These are phyloP conservation scores for Solanum chmielewskii DNA, from an alignment of 257 asterid genomes.

Conservation along the genomic window DNA sequence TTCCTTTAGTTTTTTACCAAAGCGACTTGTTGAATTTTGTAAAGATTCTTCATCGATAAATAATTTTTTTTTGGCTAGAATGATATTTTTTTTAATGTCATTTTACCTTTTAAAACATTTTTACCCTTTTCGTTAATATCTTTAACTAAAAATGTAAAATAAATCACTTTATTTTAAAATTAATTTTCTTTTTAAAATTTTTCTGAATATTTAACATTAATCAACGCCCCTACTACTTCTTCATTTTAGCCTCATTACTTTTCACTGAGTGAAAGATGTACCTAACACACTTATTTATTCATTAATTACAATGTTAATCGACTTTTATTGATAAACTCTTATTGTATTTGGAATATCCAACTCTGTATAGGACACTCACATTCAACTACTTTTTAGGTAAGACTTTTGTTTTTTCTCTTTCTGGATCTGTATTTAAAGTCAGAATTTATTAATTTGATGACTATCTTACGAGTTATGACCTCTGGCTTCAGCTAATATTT, in stretches of 20 bases:
- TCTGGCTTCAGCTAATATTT: neutral
- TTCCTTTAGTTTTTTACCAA: too few relatives aligned
- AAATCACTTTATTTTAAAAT: too few relatives aligned
- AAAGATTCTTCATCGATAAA: too few relatives aligned
- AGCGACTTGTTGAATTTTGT: too few relatives aligned
- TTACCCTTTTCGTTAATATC: too few relatives aligned
- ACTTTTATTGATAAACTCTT: neutral
- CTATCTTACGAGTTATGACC: neutral
- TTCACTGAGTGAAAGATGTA: neutral
- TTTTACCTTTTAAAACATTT: too few relatives aligned
- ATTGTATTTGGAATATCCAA: neutral
- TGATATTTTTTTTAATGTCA: too few relatives aligned
- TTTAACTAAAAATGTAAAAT: too few relatives aligned
- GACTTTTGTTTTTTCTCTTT: neutral
- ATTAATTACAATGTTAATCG: neutral
- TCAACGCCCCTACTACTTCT: too few relatives aligned
- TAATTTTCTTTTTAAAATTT: too few relatives aligned
- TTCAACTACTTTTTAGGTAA: neutral
- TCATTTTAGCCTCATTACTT: neutral
- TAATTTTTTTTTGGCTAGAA: too few relatives aligned
- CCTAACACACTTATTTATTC: neutral
- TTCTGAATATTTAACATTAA: too few relatives aligned
- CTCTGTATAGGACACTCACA: neutral
- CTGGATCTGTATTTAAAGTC: neutral
- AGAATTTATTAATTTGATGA: neutral